Conservation (phyloP, 2,329 filamentous ascomycete species). For the Pseudopyricularia javanii region DNA sequence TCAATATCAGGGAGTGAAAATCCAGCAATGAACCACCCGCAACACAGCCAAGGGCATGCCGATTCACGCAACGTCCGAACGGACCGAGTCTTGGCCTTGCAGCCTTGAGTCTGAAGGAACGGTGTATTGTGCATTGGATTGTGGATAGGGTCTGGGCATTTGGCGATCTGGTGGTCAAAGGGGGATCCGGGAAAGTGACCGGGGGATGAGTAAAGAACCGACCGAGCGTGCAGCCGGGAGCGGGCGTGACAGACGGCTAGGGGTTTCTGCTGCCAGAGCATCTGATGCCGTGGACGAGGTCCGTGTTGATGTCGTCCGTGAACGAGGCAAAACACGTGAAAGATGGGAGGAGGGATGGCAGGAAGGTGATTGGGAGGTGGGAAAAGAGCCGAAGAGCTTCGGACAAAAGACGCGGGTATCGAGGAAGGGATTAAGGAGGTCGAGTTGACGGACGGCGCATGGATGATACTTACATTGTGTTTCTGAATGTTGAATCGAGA, state of each 20-base stretch:
- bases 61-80: too few relatives aligned
- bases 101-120: too few relatives aligned
- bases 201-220: not conserved
- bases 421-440: not conserved
- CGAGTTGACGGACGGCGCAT: not conserved
- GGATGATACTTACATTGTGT: not conserved
- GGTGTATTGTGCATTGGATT: not conserved
- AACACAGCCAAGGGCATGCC: too few relatives aligned
- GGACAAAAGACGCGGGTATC: not conserved
- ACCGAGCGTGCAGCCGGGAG: not conserved
- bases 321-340: not conserved
- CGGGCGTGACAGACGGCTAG: not conserved
- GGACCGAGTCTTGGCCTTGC: too few relatives aligned
- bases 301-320: not conserved
- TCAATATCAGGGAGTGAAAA: too few relatives aligned
- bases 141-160: not conserved
- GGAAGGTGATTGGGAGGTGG: not conserved
- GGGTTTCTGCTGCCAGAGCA: not conserved
- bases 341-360: not conserved
- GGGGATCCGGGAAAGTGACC: not conserved
- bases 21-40: too few relatives aligned
- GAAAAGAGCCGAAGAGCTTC: not conserved
- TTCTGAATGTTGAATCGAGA: not conserved
- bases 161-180: not conserved
- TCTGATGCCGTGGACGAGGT: not conserved